Evolutionary conservation across 768 basidiomycete species (phyloP).

Genomic region (Leccinum subtestaceum): DNA sequence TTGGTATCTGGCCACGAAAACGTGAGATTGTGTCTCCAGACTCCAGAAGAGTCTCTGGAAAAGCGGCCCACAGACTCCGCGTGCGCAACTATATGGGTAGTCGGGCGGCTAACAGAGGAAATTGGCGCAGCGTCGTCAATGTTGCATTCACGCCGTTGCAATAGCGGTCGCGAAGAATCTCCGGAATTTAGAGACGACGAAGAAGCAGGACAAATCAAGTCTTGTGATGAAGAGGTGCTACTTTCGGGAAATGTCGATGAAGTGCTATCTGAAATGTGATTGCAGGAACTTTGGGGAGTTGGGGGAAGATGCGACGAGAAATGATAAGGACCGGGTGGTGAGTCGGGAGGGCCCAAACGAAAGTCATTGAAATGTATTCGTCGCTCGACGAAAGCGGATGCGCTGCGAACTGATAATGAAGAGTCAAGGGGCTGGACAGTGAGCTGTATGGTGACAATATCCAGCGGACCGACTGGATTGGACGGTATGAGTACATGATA

Average conservation of each 20-base stretch:
- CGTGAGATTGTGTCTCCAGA: slow-evolving; percentile 63
- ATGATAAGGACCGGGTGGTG: slow-evolving; percentile 20
- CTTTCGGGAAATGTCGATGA: slow-evolving; percentile 8
- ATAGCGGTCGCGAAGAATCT: slow-evolving; percentile 26
- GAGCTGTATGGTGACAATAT: slow-evolving; percentile 66
- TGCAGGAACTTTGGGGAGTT: slow-evolving; percentile 29
- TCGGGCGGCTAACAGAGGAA: slow-evolving; percentile 26
- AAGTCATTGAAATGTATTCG: slow-evolving; percentile 59
- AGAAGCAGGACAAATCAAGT: slow-evolving; percentile 17
- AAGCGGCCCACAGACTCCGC: slow-evolving; percentile 61
- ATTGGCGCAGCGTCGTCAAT: slow-evolving; percentile 12
- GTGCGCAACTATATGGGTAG: slow-evolving; percentile 53
- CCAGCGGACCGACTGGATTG: slow-evolving; percentile 65
- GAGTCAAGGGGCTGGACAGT: slow-evolving; percentile 58
- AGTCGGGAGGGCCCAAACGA: slow-evolving; percentile 23
- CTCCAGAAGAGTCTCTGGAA: slow-evolving; percentile 50
- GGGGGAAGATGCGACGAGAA: slow-evolving; percentile 14
- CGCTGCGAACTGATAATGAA: slow-evolving; percentile 56
- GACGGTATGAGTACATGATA: slow-evolving; percentile 58
- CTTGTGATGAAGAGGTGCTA: slow-evolving; percentile 20
- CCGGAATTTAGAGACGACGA: slow-evolving; percentile 24
- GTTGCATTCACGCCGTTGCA: slow-evolving; percentile 18
- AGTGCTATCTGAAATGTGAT: slow-evolving; percentile 22
- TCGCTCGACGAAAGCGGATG: slow-evolving; percentile 66
- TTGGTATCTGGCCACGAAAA: slow-evolving; percentile 71